Percentiles rank a stretch among this genome's conserved stretches.
These are phyloP conservation scores for Ogataea paradorogensis DNA, from an alignment of 805 yeast genomes.

Conservation along the genomic window DNA sequence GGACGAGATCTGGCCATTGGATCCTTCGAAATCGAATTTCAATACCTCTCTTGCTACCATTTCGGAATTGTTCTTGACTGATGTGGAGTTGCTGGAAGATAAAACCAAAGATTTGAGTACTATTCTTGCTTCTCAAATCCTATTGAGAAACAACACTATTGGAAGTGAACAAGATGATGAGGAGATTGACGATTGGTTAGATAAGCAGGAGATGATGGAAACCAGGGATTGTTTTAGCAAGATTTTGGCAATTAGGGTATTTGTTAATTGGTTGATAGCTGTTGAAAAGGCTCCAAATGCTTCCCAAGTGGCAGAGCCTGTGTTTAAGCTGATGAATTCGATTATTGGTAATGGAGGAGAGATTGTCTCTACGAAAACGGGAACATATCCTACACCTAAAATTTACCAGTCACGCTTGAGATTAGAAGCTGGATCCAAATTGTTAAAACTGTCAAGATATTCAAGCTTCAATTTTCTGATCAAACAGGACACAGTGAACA, in stretches of 20 bases:
- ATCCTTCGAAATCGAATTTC: slow-evolving; percentile 37
- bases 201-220: slow-evolving; percentile 19
- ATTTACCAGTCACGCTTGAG: slow-evolving; percentile 60
- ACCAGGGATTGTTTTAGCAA: slow-evolving; percentile 25
- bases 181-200: slow-evolving; percentile 45
- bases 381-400: slow-evolving; percentile 58
- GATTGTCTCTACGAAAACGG: slow-evolving; percentile 46
- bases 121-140: slow-evolving; percentile 56
- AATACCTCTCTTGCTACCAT: slow-evolving; percentile 58
- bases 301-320: slow-evolving; percentile 52
- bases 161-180: slow-evolving; percentile 47
- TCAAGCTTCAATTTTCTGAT: slow-evolving; percentile 53
- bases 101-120: slow-evolving; percentile 58
- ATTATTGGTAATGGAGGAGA: slow-evolving; percentile 79
- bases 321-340: slow-evolving; percentile 62
- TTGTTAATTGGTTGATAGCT: slow-evolving; percentile 52
- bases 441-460: slow-evolving; percentile 61
- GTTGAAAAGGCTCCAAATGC: slow-evolving; percentile 37
- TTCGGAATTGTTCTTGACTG: slow-evolving; percentile 53
- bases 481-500: slow-evolving; percentile 48
- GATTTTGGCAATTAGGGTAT: slow-evolving; percentile 45
- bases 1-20: slow-evolving; percentile 48
- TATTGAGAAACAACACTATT: slow-evolving; percentile 48
- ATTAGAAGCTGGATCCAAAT: slow-evolving; percentile 60
- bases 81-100: slow-evolving; percentile 45